Base-by-base conservation (phyloP, 495 filamentous ascomycete genomes). In the Viridothelium virens region DNA sequence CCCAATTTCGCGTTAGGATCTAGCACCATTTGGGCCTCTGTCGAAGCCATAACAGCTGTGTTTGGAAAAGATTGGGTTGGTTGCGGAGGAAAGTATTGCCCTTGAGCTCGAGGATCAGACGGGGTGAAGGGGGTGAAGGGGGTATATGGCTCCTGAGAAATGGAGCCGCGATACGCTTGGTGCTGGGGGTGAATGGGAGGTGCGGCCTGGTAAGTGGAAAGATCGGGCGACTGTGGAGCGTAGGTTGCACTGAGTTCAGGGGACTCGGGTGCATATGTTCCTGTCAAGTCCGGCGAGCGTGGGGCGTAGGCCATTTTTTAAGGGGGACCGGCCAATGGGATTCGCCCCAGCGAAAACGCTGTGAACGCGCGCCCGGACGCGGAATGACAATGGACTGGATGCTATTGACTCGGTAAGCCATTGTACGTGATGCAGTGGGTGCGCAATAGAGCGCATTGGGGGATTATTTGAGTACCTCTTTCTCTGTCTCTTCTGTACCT, bases 161-260 rank as follows among this genome's bases (percentile, higher is more conserved):
- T 69, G 64, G 72, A 72, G 61, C 72, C 73, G 66, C 72, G 61
- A 66, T 75, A 74, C 53, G 63, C 33, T 62, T 70, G 73, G 69
- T 75, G 73, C 65, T 75, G 53, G 25, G n/a, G 53, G 36, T 59
- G 53, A 2, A 59, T 18, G 7, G 53, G 14, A 72, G 33, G 73
- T 68, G 63, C 70, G 68, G 59, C 68, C 1, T 59, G n/a, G 1
- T 11, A 34, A 31, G 53, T 59, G 53, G 53, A 69, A 38, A 73
- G 65, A 39, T 73, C 71, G 36, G 70, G 70, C n/a, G 70, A 72
- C 25, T 67, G 68, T 34, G 70, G 70, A 12, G 70, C 70, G 53
- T 68, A 70, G 31, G 63, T 65, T 33, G 53, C n/a, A 56, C 67
- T 69, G 10, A 71, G 67, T 25, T 71, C 69, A 3, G 70, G 70